Conservation (phyloP, 805 yeast species). For the Saturnispora hagleri region DNA sequence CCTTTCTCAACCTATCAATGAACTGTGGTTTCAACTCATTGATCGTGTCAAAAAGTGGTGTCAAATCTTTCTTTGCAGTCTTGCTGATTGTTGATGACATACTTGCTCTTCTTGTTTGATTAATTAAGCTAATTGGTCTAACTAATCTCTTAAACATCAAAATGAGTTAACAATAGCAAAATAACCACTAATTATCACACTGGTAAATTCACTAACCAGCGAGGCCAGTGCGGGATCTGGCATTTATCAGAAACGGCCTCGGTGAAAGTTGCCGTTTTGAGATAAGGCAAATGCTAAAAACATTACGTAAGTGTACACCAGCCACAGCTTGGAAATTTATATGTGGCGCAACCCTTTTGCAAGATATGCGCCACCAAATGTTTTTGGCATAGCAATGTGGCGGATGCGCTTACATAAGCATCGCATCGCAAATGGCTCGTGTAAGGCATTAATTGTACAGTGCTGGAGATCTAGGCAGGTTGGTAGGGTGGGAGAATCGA, state of each 20-base stretch:
- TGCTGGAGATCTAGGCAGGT: neutral
- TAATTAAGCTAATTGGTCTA: neutral
- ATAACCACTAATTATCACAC: too few species aligned
- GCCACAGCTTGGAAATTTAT: neutral
- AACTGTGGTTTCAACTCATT: slow-evolving; percentile 69
- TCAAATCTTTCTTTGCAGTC: neutral
- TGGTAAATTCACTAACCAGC: neutral
- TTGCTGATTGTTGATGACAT: slow-evolving; percentile 18
- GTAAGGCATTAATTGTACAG: neutral
- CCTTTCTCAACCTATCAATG: slow-evolving; percentile 62
- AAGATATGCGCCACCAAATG: too few species aligned
- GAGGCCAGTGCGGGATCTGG: neutral
- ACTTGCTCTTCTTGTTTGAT: slow-evolving; percentile 4
- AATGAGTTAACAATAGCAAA: neutral
- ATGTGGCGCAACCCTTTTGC: too few species aligned
- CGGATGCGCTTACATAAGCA: neutral
- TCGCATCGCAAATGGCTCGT: neutral
- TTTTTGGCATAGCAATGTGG: neutral
- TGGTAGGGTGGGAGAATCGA: too few species aligned
- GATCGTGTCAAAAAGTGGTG: slow-evolving; percentile 46
- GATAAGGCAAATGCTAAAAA: neutral
- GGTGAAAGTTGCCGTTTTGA: neutral
- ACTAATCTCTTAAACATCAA: slow-evolving; percentile 3
- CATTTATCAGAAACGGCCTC: neutral
- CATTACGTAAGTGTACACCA: neutral